Evolutionary conservation across 169 alveolate species (phyloP).

Genomic region (Eimeria acervulina): DNA sequence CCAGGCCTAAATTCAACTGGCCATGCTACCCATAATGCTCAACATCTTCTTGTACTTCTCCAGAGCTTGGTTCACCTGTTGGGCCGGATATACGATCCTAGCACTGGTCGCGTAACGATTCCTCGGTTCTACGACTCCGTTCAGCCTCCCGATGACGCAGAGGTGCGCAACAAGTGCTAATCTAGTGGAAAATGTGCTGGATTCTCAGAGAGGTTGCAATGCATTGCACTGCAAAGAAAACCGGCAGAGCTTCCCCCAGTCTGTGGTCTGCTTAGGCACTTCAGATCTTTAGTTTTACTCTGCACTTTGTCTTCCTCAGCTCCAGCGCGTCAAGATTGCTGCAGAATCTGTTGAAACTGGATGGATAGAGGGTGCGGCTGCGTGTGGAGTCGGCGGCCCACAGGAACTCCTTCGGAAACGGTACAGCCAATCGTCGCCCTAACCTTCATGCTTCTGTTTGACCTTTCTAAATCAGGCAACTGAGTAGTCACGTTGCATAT

Average conservation of each 20-base stretch:
- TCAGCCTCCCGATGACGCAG: slow-evolving; percentile 40
- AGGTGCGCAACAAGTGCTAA: slow-evolving; percentile 27
- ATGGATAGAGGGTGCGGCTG: background rate
- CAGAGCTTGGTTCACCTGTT: slow-evolving; percentile 71
- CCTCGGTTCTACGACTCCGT: slow-evolving; percentile 79
- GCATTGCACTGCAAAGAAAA: background rate
- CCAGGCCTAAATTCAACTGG: background rate
- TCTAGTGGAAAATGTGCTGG: background rate
- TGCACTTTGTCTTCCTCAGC: slow-evolving; percentile 32
- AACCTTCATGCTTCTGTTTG: background rate
- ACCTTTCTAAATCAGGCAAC: background rate
- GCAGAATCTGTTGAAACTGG: slow-evolving; percentile 48
- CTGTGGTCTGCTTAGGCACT: background rate
- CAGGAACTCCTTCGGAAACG: slow-evolving; percentile 51
- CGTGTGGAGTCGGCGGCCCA: background rate
- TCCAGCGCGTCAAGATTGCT: slow-evolving; percentile 67
- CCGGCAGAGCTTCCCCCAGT: background rate
- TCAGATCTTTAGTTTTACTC: background rate
- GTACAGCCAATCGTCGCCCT: slow-evolving; percentile 7
- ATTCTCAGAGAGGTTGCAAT: background rate
- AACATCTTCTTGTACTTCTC: slow-evolving; percentile 17
- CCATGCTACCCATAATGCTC: background rate
- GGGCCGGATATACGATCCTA: slow-evolving; percentile 59
- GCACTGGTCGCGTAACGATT: slow-evolving; percentile 67
- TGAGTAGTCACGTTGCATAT: background rate